phyloP scores from a whole-genome alignment of 2,329 filamentous ascomycete species.

The Fusarium sp. region DNA sequence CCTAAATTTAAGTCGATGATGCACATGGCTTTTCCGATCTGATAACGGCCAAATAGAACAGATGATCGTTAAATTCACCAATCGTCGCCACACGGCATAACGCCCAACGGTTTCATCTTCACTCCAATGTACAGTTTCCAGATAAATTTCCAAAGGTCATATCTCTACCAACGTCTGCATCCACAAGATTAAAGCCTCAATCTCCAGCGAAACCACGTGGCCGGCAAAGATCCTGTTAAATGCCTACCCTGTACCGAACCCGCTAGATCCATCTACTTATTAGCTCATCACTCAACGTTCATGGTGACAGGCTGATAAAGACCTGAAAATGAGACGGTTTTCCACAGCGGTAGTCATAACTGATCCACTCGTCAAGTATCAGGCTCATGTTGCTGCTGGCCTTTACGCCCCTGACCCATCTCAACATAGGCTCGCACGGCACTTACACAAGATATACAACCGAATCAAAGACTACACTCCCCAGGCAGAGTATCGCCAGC shows the following conservation, averaged over 20 bases:
- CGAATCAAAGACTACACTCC: constrained; percentile 82
- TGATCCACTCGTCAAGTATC: constrained; percentile 80
- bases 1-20: constrained; percentile 21
- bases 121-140: neutral
- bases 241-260: constrained; percentile 2
- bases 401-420: constrained; percentile 73
- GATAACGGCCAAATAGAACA: constrained; percentile 14
- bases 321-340: constrained; percentile 44
- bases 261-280: neutral
- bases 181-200: neutral
- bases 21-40: constrained; percentile 19
- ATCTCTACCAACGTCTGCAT: neutral
- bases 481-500: constrained; percentile 71
- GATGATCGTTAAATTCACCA: neutral
- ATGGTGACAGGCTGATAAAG: neutral
- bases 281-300: constrained; percentile 3
- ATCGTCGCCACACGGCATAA: constrained; percentile 1
- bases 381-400: constrained; percentile 72
- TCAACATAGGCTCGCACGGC: constrained; percentile 76
- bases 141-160: neutral
- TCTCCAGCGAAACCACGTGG: neutral
- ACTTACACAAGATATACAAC: constrained; percentile 79
- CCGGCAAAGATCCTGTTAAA: neutral
- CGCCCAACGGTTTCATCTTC: neutral
- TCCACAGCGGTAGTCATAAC: constrained; percentile 66